Evolutionary conservation across 2,329 filamentous ascomycete genomes (phyloP).

Genomic region (Ceratocystis huliohia): DNA sequence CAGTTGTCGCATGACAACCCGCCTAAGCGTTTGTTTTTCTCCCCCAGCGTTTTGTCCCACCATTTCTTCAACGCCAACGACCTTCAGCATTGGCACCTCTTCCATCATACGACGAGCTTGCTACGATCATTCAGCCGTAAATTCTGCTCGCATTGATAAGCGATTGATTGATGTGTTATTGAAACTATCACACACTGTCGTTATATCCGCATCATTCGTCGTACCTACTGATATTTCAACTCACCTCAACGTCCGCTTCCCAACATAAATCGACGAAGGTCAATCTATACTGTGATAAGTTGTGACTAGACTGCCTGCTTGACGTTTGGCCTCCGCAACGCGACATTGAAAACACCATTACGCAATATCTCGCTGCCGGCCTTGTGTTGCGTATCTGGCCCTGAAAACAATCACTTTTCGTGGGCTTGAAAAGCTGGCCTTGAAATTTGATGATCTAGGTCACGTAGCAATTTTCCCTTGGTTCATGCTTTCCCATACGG

Average conservation of each 20-base stretch:
- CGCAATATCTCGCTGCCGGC: too few relatives aligned
- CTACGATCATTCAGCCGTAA: background rate
- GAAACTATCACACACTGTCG: background rate
- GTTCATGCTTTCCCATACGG: background rate
- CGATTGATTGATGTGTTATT: background rate
- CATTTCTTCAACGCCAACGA: background rate
- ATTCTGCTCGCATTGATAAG: background rate
- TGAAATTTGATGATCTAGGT: background rate
- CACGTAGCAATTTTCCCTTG: background rate
- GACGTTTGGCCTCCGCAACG: too few relatives aligned
- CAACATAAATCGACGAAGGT: too few relatives aligned
- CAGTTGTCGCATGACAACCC: conserved; percentile 1
- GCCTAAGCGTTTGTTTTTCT: conserved; percentile 2
- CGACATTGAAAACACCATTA: too few relatives aligned
- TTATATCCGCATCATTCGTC: background rate
- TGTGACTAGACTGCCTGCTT: too few relatives aligned
- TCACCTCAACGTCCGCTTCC: background rate
- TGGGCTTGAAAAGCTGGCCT: background rate
- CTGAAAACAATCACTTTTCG: background rate
- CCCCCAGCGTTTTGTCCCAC: conserved; percentile 9
- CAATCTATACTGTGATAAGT: too few relatives aligned
- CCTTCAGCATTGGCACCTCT: background rate
- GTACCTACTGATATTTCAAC: background rate
- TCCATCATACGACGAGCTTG: background rate
- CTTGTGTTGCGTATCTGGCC: background rate